Base-by-base conservation (phyloP, 2,329 filamentous ascomycete genomes). In the Biscogniauxia mediterranea region DNA sequence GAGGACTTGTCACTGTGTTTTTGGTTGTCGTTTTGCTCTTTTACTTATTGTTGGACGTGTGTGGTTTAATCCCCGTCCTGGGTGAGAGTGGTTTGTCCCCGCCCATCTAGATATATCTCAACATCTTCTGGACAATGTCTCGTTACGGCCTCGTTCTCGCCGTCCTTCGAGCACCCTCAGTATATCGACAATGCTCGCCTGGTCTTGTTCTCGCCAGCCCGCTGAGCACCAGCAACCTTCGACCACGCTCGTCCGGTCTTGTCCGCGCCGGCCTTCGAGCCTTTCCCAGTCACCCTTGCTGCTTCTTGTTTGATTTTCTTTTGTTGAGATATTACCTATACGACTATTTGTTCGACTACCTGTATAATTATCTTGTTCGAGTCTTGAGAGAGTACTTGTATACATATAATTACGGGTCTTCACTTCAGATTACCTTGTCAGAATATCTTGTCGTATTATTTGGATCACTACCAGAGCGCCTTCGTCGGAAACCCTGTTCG, bases 231-330 rank as follows among this genome's bases (percentile, higher is more conserved):
- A 51, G 42, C 54, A 53, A 56, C 38, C 46, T 52, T 17, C 26
- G 50, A 56, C 58, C 49, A 46, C 7, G 52, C 59, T 63, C 59
- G 58, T 58, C 56, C 56, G 56, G 61, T 60, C 53, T 57, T 59
- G 58, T 56, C 62, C 57, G 21, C 61, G 57, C 60, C 60, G 57
- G 61, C 61, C 61, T 63, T 64, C 57, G 60, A 65, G 63, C 50
- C 38, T 60, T 57, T 19, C 20, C 23, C 52, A 8, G 51, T 23
- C 38, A 56, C 26, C 42, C 50, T 58, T 61, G 57, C 21, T 54
- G 62, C 53, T 42, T 46, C 20, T 13, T 56, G 28, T 49, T 20
- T 50, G n/a, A 49, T 58, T 55, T 58, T 53, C 56, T 19, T 32
- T 50, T 32, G 52, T 59, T 58, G 55, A 53, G 61, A 54, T 23